These are phyloP conservation scores for Achaetomium macrosporum DNA, from an alignment of 2,329 filamentous ascomycete species.

Conservation along the genomic window DNA sequence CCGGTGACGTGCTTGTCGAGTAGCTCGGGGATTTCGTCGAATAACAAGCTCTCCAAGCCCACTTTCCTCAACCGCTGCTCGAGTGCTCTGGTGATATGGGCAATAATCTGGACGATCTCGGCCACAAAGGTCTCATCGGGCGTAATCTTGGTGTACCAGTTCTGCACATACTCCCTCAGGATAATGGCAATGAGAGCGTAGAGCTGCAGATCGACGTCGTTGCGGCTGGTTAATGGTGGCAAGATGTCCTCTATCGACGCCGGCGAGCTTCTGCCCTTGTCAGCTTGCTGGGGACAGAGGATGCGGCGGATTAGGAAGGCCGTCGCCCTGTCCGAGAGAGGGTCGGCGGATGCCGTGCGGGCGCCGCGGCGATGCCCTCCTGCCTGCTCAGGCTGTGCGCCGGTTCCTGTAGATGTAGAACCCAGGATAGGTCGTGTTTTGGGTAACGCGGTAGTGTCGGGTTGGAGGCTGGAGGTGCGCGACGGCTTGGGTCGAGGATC, in stretches of 20 bases:
- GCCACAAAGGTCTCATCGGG: conserved; percentile 82
- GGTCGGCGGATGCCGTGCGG: conserved; percentile 34
- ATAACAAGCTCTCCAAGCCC: conserved; percentile 72
- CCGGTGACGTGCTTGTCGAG: conserved; percentile 75
- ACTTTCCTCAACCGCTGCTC: conserved; percentile 80
- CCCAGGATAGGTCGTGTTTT: conserved; percentile 1
- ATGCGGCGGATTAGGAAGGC: conserved; percentile 73
- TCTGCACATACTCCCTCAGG: conserved; percentile 81
- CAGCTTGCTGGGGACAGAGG: conserved; percentile 67
- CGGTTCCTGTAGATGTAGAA: conserved; percentile 1
- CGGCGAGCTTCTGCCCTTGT: conserved; percentile 48
- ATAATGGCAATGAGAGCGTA: conserved; percentile 90
- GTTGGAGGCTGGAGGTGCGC: conserved; percentile 24
- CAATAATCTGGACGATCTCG: conserved; percentile 84
- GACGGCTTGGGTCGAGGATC: conserved; percentile 19
- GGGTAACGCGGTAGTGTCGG: conserved; percentile 22
- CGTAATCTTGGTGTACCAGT: conserved; percentile 91
- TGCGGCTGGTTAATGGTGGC: conserved; percentile 87
- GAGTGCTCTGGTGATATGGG: conserved; percentile 80
- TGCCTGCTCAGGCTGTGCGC: conserved; percentile 2
- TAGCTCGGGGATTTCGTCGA: conserved; percentile 83
- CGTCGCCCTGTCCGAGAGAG: conserved; percentile 72
- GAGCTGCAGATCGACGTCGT: conserved; percentile 86
- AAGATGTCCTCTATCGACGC: conserved; percentile 72
- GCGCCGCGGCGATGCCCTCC: conserved; percentile 12